Conservation (phyloP, 2,329 filamentous ascomycete genomes). For the Taxawa tesnikishii region DNA sequence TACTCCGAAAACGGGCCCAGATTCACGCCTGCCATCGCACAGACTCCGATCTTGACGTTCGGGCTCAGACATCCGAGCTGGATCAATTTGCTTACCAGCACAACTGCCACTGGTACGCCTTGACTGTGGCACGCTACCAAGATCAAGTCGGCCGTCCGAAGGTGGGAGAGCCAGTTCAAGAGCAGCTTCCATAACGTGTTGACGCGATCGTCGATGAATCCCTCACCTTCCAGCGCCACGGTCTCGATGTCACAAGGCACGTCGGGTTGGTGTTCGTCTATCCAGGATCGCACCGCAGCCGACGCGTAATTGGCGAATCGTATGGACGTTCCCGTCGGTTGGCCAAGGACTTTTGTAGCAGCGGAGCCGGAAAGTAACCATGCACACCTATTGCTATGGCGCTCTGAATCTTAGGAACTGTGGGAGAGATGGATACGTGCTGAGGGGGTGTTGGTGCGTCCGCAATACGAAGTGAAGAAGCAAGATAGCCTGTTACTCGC, state of each 20-base stretch:
- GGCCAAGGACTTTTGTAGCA: slow-evolving; percentile 87
- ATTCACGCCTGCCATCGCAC: slow-evolving; percentile 82
- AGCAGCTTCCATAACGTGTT: slow-evolving; percentile 90
- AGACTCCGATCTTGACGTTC: slow-evolving; percentile 64
- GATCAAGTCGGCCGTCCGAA: slow-evolving; percentile 78
- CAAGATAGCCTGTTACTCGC: slow-evolving; percentile 22
- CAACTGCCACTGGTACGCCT: slow-evolving; percentile 84
- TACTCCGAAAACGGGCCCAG: slow-evolving; percentile 88
- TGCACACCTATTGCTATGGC: slow-evolving; percentile 91
- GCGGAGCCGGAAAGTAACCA: slow-evolving; percentile 78
- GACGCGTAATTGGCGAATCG: slow-evolving; percentile 83
- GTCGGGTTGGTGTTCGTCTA: slow-evolving; percentile 45
- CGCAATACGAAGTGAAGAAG: slow-evolving; percentile 19
- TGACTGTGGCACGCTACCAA: slow-evolving; percentile 91
- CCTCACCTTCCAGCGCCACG: slow-evolving; percentile 88
- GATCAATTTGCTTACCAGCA: slow-evolving; percentile 85
- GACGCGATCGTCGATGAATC: slow-evolving; percentile 78
- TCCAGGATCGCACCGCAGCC: slow-evolving; percentile 72
- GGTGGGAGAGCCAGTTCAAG: slow-evolving; percentile 86
- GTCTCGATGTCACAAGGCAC: slow-evolving; percentile 79
- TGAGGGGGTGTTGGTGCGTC: slow-evolving; percentile 36
- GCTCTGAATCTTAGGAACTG: slow-evolving; percentile 58
- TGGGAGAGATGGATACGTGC: slow-evolving; percentile 58
- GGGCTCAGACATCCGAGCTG: slow-evolving; percentile 73
- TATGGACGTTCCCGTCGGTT: slow-evolving; percentile 89